phyloP scores from a whole-genome alignment of 2,329 filamentous ascomycete genomes.

The Tolypocladium album region DNA sequence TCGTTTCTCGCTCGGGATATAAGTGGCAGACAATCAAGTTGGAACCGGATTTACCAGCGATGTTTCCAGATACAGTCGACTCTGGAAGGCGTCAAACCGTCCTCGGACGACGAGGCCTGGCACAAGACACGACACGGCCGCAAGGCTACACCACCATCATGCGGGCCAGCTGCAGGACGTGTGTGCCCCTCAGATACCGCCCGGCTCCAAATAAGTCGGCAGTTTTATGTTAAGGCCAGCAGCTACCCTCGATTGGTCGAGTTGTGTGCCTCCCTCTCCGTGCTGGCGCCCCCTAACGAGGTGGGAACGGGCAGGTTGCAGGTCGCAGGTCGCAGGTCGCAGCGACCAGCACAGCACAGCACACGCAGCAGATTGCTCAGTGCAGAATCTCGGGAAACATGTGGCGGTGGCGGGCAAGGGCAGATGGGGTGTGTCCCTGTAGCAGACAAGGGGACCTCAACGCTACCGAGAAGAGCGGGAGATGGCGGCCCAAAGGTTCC shows the following conservation, averaged over 20 bases:
- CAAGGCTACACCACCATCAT: constrained; percentile 4
- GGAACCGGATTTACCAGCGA: neutral
- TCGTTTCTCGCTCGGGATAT: neutral
- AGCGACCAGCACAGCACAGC: neutral
- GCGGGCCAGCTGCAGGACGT: constrained; percentile 2
- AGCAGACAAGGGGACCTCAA: constrained; percentile 1
- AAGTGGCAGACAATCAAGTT: neutral
- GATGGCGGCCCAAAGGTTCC: constrained; percentile 1
- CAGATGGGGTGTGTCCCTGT: neutral
- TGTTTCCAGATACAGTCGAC: neutral
- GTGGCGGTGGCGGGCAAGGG: constrained; percentile 3
- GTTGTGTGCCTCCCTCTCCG: neutral
- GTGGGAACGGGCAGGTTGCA: neutral
- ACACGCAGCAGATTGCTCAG: neutral
- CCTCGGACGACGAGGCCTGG: neutral
- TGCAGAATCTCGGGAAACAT: neutral
- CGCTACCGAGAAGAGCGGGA: neutral
- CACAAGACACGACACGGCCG: neutral
- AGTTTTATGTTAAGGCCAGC: constrained; percentile 1
- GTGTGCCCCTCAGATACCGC: constrained; percentile 1
- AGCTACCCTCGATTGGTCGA: constrained; percentile 1
- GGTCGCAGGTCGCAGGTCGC: neutral
- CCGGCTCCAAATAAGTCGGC: neutral
- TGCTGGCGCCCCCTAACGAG: constrained; percentile 3
- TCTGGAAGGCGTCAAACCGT: constrained; percentile 2